Base-by-base conservation (phyloP, 768 basidiomycete genomes). In the Trametes maxima region DNA sequence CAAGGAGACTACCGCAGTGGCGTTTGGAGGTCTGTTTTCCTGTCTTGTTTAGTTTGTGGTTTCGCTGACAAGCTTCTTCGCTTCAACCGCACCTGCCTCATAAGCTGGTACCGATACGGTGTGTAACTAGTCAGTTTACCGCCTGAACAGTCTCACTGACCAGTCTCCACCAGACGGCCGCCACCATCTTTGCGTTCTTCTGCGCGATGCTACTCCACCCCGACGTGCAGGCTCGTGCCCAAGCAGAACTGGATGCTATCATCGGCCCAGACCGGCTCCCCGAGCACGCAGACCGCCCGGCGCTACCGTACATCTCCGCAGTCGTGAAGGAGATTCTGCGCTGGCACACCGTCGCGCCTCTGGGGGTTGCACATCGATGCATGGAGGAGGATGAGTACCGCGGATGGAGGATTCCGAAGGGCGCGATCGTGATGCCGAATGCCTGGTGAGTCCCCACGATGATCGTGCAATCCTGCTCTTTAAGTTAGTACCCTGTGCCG, bases 301-400 rank as follows among this genome's bases (percentile, higher is more conserved):
- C 62, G 7, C 60, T 68, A 0, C 56, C 60, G 2, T 68, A 64
- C 48, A 35, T 66, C 14, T 25, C 53, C n/a, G 62, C 65, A 10
- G 21, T 66, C 19, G 53, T 68, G 24, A 62, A 59, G 36, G 67
- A 68, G 43, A 6, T 37, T 10, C 43, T 60, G 51, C 57, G 65
- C 22, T 67, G 63, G 56, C 61, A 57, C 35, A 44, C 25, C 46
- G 44, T 64, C 19, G 40, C 35, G 5, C 60, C 65, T 4, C 42
- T 65, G 0, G 60, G 60, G 1, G 36, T 58, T 1, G 21, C 59
- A 1, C 79, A 80, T 61, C 60, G 69, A 13, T 74, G 69, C 44
- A 75, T 70, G 2, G 64, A 76, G 40, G 77, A 79, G 62, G 77
- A 78, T 65, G 75, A 72, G 4, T 79, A 78, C 58, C 67, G 69